Evolutionary conservation across 176 grass and related monocot species (phyloP), one percentile per base, ranked within the genome.

Genomic region (Oryza longistaminata): DNA sequence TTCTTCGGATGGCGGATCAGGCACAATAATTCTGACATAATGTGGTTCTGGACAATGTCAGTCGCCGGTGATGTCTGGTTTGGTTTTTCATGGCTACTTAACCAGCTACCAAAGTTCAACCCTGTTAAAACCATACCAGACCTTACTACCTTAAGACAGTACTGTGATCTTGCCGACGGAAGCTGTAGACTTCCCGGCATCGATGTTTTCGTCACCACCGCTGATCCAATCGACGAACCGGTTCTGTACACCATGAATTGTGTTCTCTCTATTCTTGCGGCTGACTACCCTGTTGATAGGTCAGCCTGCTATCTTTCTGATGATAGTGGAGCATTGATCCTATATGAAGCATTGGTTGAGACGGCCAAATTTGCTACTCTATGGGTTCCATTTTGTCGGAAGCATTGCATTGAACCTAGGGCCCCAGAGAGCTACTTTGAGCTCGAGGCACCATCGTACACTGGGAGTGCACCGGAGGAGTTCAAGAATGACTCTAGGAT

Each of bases 341-440:
- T 40, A 7, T 67, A 75, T 7, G 72, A 84, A 42, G 29, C 82
- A 4, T 52, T 84, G 21, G 61, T 52, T 11, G 82, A 84, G 82
- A 74, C 72, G 0, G 82, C 72, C 35, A 84, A 68, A 11, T 84
- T 84, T 40, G 27, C 82, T 26, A 67, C 60, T 39, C 24, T 84
- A 13, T 84, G 82, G 82, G 72, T 84, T 5, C 82, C 82, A 2
- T 84, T 84, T 25, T 84, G 82, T 4, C 71, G 62, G 43, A 84
- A 84, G 44, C 43, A 84, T 40, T 24, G 31, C 44, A 27, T 84
- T 12, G 82, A 84, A 62, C 71, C 71, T 26, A 50, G 82, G 24
- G 62, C 71, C 12, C 82, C 82, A 3, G 72, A 84, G n/a, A 84
- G 29, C 42, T 84, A 76, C 61, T 76, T 84, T 11, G 44, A 76